A percentile compares a stretch with the other conserved stretches of the same genome.
phyloP scores from a whole-genome alignment of 441 rosid genomes.

The Brassica hybrid region DNA sequence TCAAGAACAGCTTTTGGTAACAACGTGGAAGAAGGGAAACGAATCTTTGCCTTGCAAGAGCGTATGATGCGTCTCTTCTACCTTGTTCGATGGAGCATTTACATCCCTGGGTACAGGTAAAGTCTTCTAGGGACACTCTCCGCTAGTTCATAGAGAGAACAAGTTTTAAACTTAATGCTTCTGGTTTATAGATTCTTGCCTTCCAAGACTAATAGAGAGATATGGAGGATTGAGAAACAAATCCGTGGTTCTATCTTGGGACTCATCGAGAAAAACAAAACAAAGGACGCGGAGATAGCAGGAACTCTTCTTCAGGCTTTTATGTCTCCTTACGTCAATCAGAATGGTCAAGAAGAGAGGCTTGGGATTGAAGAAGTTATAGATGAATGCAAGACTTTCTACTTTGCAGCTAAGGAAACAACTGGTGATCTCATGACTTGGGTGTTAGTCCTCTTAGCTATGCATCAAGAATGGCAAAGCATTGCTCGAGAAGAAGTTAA shows the following conservation, averaged over 20 bases:
- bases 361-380: conserved; percentile 68
- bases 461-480: conserved; percentile 82
- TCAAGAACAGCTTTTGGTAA: conserved; percentile 89
- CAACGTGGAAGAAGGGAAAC: conserved; percentile 77
- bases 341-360: conserved; percentile 61
- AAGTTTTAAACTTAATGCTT: not conserved
- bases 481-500: conserved; percentile 75
- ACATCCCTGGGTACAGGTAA: conserved; percentile 90
- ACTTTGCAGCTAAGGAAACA: conserved; percentile 85
- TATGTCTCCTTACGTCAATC: conserved; percentile 54
- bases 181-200: conserved; percentile 70
- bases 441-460: conserved; percentile 67
- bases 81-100: conserved; percentile 60
- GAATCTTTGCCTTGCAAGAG: conserved; percentile 70
- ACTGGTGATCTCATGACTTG: conserved; percentile 70
- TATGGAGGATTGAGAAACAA: conserved; percentile 70
- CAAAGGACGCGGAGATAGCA: conserved; percentile 41
- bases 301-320: conserved; percentile 61
- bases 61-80: conserved; percentile 63
- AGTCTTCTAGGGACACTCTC: not conserved
- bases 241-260: conserved; percentile 59
- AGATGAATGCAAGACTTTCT: conserved; percentile 89
- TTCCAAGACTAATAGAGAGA: conserved; percentile 70
- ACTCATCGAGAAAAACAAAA: conserved; percentile 51
- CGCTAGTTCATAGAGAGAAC: not conserved